phyloP scores from a whole-genome alignment of 164 flowering plant genomes.

The Stephania japonica region DNA sequence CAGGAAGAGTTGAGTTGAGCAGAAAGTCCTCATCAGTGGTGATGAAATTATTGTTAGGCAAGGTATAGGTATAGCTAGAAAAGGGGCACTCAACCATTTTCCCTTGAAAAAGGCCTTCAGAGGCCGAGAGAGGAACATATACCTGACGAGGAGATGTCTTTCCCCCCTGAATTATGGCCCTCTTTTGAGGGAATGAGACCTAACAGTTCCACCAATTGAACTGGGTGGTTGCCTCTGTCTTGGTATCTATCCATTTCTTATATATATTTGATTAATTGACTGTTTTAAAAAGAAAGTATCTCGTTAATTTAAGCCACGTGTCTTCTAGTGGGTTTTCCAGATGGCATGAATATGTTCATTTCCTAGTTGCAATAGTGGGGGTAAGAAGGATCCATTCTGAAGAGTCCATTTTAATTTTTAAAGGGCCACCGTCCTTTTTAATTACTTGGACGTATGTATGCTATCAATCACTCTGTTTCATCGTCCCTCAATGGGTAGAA shows the following conservation, averaged over 20 bases:
- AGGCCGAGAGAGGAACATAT: slow-evolving; percentile 4
- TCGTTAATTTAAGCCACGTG: background rate
- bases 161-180: background rate
- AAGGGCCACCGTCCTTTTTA: too few relatives aligned
- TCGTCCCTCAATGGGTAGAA: background rate
- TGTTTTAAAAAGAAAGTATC: background rate
- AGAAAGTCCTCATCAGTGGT: slow-evolving; percentile 4
- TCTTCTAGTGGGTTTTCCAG: background rate
- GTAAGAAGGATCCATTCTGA: background rate
- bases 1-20: background rate
- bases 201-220: slow-evolving; percentile 1
- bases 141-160: background rate
- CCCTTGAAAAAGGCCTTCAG: slow-evolving; percentile 2
- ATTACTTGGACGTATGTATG: background rate
- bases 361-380: slow-evolving; percentile 6
- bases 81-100: slow-evolving; percentile 3
- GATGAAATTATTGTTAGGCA: background rate
- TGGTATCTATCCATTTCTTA: background rate
- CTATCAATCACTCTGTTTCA: background rate
- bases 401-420: slow-evolving; percentile 2
- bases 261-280: background rate
- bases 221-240: background rate
- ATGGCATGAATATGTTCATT: background rate
- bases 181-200: slow-evolving; percentile 3
- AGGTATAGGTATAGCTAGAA: slow-evolving; percentile 1